phyloP scores from a whole-genome alignment of 805 yeast species.

The Yarrowia sp. region DNA sequence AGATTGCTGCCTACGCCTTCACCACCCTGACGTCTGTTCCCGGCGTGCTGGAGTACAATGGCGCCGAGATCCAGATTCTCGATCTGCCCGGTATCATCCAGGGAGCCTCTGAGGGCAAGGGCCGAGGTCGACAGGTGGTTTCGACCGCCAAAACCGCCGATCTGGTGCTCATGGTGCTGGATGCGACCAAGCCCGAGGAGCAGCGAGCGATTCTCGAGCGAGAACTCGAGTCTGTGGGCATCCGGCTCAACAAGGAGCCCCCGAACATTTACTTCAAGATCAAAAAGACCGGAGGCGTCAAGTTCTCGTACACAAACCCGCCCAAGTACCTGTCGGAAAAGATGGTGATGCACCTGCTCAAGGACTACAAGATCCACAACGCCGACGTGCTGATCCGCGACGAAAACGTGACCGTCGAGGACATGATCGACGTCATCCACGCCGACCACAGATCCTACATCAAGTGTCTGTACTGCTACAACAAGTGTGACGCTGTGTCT shows the following conservation, averaged over 20 bases:
- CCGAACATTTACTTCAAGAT: conserved; percentile 78
- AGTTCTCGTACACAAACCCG: conserved; percentile 74
- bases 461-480: conserved; percentile 89
- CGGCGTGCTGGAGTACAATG: conserved; percentile 90
- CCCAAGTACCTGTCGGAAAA: conserved; percentile 81
- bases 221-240: conserved; percentile 92
- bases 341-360: conserved; percentile 68
- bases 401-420: conserved; percentile 86
- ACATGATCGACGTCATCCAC: conserved; percentile 86
- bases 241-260: conserved; percentile 72
- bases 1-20: conserved; percentile 91
- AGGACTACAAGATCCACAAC: conserved; percentile 86
- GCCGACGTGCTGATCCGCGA: conserved; percentile 92
- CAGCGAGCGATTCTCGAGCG: conserved; percentile 83
- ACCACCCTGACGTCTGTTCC: conserved; percentile 96
- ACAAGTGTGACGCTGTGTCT: conserved; percentile 93
- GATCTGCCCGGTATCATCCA: conserved; percentile 96
- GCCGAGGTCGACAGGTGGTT: conserved; percentile 95
- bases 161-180: conserved; percentile 85
- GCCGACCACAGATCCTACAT: conserved; percentile 84
- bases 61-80: conserved; percentile 96
- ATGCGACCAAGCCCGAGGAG: conserved; percentile 90
- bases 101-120: conserved; percentile 96
- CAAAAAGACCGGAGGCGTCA: conserved; percentile 90
- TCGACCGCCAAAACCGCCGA: conserved; percentile 96